These are phyloP conservation scores for Teratosphaeria destructans DNA, from an alignment of 2,329 filamentous ascomycete species.

Conservation along the genomic window DNA sequence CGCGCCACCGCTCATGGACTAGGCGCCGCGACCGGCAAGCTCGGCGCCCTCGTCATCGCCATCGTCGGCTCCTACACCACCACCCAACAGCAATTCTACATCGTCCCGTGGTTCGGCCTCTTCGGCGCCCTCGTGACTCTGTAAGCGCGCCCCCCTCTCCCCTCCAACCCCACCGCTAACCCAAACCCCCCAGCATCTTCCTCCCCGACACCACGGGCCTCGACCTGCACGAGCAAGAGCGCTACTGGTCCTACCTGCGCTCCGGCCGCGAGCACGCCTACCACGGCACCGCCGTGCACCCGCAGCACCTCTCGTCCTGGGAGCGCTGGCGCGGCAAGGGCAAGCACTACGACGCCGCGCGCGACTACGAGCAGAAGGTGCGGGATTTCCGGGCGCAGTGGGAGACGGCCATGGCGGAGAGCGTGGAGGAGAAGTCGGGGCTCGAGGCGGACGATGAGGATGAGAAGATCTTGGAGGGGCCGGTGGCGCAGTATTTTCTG, in stretches of 20 bases:
- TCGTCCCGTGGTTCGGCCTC: conserved; percentile 92
- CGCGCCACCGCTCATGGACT: conserved; percentile 86
- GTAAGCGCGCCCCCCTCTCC: not conserved
- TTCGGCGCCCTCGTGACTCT: conserved; percentile 53
- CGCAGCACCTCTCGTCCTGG: conserved; percentile 70
- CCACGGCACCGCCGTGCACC: conserved; percentile 84
- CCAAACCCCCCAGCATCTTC: not conserved
- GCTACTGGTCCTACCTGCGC: conserved; percentile 1
- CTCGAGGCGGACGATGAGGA: conserved; percentile 29
- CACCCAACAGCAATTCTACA: conserved; percentile 18
- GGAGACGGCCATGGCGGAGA: conserved; percentile 46
- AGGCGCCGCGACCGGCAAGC: conserved; percentile 75
- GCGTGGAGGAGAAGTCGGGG: conserved; percentile 39
- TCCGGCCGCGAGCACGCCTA: conserved; percentile 65
- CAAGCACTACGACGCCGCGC: conserved; percentile 59
- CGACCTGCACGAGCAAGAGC: not conserved
- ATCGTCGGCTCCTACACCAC: conserved; percentile 1
- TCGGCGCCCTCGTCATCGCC: conserved; percentile 59
- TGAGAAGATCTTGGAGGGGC: conserved; percentile 37
- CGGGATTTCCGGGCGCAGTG: conserved; percentile 60
- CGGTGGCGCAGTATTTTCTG: conserved; percentile 45
- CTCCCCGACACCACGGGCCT: not conserved
- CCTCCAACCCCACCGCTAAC: not conserved
- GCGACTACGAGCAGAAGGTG: conserved; percentile 71
- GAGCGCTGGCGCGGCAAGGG: conserved; percentile 37